Conservation (phyloP, 106 monocot genomes). For the Apostasia shenzhenica region DNA sequence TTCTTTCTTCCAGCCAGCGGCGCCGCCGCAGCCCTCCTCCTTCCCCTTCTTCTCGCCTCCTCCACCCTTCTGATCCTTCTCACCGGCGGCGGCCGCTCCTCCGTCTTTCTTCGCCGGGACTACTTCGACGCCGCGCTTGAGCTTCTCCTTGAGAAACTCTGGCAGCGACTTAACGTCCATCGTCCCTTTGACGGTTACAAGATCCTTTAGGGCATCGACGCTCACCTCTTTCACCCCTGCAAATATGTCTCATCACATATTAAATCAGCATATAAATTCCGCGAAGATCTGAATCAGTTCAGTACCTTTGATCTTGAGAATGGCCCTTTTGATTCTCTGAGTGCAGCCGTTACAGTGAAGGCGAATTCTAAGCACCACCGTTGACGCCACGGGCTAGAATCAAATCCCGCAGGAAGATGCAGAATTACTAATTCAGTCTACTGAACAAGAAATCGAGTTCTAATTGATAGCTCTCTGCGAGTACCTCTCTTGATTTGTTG, state of each 20-base stretch:
- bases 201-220: constrained; percentile 40
- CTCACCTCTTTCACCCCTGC: constrained; percentile 61
- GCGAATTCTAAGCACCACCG: constrained; percentile 56
- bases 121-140: constrained; percentile 44
- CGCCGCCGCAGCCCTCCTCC: constrained; percentile 3
- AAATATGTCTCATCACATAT: not conserved
- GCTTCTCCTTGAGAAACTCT: constrained; percentile 25
- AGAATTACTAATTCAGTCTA: not conserved
- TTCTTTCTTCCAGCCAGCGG: constrained; percentile 7
- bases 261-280: not conserved
- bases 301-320: constrained; percentile 62
- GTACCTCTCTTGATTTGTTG: constrained; percentile 21
- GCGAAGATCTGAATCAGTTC: too few relatives aligned
- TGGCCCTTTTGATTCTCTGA: constrained; percentile 37
- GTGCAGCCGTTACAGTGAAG: constrained; percentile 82
- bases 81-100: constrained; percentile 11
- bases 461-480: too few relatives aligned
- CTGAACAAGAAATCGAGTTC: constrained; percentile 3
- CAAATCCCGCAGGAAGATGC: not conserved
- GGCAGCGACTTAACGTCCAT: constrained; percentile 51
- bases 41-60: constrained; percentile 18
- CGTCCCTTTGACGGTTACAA: constrained; percentile 65
- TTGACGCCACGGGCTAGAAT: constrained; percentile 16
- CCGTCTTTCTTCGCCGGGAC: constrained; percentile 26
- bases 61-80: constrained; percentile 15